Conservation (phyloP, 2,329 filamentous ascomycete species). For the Aspergillus spinulosporus region DNA sequence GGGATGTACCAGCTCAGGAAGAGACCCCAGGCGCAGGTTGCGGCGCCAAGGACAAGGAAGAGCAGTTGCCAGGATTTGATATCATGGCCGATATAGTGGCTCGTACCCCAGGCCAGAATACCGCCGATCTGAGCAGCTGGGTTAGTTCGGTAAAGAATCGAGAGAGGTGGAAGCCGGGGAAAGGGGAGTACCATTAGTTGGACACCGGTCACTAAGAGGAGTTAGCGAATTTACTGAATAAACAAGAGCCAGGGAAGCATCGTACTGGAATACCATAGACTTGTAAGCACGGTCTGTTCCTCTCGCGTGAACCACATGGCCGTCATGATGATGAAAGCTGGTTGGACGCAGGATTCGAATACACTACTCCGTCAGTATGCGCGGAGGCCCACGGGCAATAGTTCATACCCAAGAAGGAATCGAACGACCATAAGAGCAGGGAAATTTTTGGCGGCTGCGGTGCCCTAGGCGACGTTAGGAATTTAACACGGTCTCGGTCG, state of each 20-base stretch:
- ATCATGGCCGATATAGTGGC: constrained; percentile 50
- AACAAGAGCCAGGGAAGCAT: no score
- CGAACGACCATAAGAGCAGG: constrained; percentile 13
- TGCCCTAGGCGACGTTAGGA: constrained; percentile 1
- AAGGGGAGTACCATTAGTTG: constrained; percentile 52
- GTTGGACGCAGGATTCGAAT: constrained; percentile 39
- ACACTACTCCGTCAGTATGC: not conserved
- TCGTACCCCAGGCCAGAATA: constrained; percentile 55
- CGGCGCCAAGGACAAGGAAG: constrained; percentile 61
- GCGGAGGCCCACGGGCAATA: no score
- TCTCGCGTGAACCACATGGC: constrained; percentile 68
- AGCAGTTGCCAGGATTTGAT: constrained; percentile 65
- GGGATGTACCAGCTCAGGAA: constrained; percentile 62
- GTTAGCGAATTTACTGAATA: not conserved
- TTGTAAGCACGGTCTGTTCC: constrained; percentile 64
- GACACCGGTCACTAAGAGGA: constrained; percentile 57
- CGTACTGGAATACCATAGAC: constrained; percentile 66
- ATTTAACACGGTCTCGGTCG: not conserved
- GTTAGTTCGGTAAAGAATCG: not conserved
- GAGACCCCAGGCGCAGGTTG: constrained; percentile 39
- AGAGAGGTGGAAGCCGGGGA: not conserved
- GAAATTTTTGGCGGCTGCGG: constrained; percentile 49
- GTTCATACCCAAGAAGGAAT: constrained; percentile 14
- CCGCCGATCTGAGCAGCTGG: constrained; percentile 56
- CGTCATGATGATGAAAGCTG: constrained; percentile 34